These are phyloP conservation scores for Neonectria faginata DNA, from an alignment of 2,329 filamentous ascomycete species.

Conservation along the genomic window DNA sequence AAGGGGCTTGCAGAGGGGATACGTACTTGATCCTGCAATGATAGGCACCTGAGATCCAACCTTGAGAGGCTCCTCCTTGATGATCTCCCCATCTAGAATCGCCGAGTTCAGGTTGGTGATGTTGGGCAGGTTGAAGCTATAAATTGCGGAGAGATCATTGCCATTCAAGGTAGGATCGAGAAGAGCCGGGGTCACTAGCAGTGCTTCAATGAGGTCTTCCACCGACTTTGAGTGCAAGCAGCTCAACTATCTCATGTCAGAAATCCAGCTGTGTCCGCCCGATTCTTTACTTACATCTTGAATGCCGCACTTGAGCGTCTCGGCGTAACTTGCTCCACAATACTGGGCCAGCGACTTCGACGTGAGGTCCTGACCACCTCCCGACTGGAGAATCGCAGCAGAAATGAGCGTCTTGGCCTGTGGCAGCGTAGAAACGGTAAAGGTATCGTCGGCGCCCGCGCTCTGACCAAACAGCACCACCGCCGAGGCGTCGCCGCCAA, in stretches of 20 bases:
- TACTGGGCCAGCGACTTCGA: conserved; percentile 21
- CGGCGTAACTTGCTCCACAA: conserved; percentile 29
- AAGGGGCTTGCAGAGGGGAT: no score
- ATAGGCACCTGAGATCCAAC: conserved; percentile 30
- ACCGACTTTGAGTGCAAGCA: conserved; percentile 27
- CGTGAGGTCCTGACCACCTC: conserved; percentile 26
- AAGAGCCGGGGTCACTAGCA: conserved; percentile 16
- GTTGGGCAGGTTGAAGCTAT: conserved; percentile 30
- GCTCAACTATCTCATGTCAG: conserved; percentile 5
- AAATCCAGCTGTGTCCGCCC: background rate
- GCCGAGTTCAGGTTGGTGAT: conserved; percentile 20
- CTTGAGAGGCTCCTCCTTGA: conserved; percentile 27
- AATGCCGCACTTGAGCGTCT: conserved; percentile 23
- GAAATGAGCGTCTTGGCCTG: conserved; percentile 23
- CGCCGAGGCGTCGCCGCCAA: conserved; percentile 56
- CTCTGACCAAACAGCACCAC: conserved; percentile 49
- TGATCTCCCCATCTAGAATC: conserved; percentile 24
- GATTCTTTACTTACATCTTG: conserved; percentile 16
- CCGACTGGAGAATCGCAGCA: conserved; percentile 28
- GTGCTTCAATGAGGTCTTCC: conserved; percentile 19
- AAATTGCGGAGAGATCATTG: conserved; percentile 1
- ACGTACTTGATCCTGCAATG: conserved; percentile 26
- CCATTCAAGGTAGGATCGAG: conserved; percentile 13
- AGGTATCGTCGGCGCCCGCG: conserved; percentile 28
- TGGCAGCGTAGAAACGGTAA: conserved; percentile 25